Percentiles rank a stretch among this genome's conserved stretches.
These are phyloP conservation scores for Aspergillus bombycis DNA, from an alignment of 2,329 filamentous ascomycete species.

Conservation along the genomic window DNA sequence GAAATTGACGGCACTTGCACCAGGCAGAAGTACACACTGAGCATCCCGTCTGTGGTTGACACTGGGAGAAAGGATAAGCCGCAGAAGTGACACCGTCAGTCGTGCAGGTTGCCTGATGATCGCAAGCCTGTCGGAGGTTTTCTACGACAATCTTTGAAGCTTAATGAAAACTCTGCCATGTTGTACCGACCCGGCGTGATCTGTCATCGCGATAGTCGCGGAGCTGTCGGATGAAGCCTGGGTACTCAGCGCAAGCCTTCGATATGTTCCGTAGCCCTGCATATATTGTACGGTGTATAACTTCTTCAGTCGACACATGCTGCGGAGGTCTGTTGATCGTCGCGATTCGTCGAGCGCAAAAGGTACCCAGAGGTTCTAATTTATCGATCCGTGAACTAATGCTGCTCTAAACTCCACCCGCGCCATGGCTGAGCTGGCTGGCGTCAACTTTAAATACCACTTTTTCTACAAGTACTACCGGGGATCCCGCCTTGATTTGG, in stretches of 20 bases:
- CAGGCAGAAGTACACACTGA: not conserved
- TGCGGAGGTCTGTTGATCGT: not conserved
- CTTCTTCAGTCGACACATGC: not conserved
- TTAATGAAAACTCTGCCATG: not conserved
- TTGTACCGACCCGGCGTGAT: not conserved
- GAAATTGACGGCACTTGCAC: not conserved
- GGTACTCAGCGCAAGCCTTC: not conserved
- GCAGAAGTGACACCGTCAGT: not conserved
- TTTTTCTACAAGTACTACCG: not conserved
- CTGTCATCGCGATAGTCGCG: not conserved
- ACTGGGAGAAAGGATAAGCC: not conserved
- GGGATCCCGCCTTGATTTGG: not conserved
- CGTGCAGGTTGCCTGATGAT: not conserved
- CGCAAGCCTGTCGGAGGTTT: not conserved
- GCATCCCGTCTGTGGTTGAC: not conserved
- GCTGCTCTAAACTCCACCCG: not conserved
- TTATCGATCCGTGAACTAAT: not conserved
- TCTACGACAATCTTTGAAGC: not conserved
- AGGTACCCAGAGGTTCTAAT: not conserved
- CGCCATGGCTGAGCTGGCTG: not conserved
- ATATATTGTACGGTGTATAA: slow-evolving; percentile 1
- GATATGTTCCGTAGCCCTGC: not conserved
- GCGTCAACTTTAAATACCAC: slow-evolving; percentile 1
- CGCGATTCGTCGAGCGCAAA: not conserved
- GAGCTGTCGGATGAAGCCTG: not conserved